A percentile compares a stretch with the other conserved stretches of the same genome.
Conservation (phyloP, 2,329 filamentous ascomycete species). For the Fusarium abutilonis region DNA sequence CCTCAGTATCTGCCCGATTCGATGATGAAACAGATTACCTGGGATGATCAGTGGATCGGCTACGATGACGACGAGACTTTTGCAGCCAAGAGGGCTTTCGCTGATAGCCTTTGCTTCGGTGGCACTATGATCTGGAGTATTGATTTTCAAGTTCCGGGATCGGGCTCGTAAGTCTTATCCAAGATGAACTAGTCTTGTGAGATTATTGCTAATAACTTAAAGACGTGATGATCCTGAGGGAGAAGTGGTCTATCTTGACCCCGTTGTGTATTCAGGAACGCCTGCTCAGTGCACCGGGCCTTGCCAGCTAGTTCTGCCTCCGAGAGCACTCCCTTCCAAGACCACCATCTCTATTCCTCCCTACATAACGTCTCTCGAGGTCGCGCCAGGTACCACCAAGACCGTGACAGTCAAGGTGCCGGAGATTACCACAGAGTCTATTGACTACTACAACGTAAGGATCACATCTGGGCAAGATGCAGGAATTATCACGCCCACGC, state of each 20-base stretch:
- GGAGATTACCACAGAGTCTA: not conserved
- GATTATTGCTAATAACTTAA: not conserved
- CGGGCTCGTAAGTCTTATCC: not conserved
- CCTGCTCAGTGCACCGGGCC: not conserved
- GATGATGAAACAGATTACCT: slow-evolving; percentile 27
- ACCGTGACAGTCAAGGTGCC: not conserved
- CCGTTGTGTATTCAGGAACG: not conserved
- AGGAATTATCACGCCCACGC: not conserved
- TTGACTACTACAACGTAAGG: not conserved
- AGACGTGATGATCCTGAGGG: not conserved
- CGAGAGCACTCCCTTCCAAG: not conserved
- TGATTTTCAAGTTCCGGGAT: slow-evolving; percentile 4
- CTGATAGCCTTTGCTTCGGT: slow-evolving; percentile 14
- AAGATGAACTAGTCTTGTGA: too few relatives aligned
- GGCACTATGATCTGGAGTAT: slow-evolving; percentile 27
- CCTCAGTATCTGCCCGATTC: slow-evolving; percentile 19
- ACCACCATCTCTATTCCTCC: not conserved
- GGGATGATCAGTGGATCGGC: slow-evolving; percentile 38
- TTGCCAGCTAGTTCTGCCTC: not conserved
- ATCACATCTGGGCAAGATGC: not conserved
- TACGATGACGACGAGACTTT: slow-evolving; percentile 43
- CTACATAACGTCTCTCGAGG: not conserved
- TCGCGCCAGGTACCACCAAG: not conserved
- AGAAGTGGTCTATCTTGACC: not conserved
- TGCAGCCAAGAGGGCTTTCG: slow-evolving; percentile 9